Percentiles rank a stretch among this genome's conserved stretches.
Evolutionary conservation across 78 protist genomes (phyloP).

Genomic region (Dictyostelium brefeldianum): DNA sequence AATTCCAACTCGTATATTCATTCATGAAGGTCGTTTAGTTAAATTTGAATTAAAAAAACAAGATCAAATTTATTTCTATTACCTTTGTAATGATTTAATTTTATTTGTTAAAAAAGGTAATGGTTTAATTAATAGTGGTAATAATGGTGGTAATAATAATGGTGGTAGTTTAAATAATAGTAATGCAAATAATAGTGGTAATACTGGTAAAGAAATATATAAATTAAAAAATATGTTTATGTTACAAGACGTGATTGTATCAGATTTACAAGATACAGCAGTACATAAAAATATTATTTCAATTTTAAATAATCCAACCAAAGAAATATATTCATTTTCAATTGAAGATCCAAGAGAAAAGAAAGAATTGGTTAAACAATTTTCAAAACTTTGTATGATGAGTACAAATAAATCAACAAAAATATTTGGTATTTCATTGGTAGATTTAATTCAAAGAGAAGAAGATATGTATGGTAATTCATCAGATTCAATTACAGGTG

Average conservation of each 20-base stretch:
- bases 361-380: slow-evolving; percentile 42
- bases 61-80: slow-evolving; percentile 62
- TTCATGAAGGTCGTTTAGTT: slow-evolving; percentile 69
- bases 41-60: slow-evolving; percentile 69
- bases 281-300: slow-evolving; percentile 53
- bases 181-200: background rate
- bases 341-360: slow-evolving; percentile 62
- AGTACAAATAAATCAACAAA: slow-evolving; percentile 40
- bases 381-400: slow-evolving; percentile 42
- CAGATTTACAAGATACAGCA: slow-evolving; percentile 41
- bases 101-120: slow-evolving; percentile 51
- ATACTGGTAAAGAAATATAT: background rate
- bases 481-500: background rate
- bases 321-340: slow-evolving; percentile 31
- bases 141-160: background rate
- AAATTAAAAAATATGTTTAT: slow-evolving; percentile 48
- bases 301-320: slow-evolving; percentile 32
- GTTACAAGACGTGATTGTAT: slow-evolving; percentile 52
- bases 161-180: background rate
- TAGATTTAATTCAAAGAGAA: slow-evolving; percentile 44
- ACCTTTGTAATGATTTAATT: slow-evolving; percentile 69
- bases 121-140: background rate
- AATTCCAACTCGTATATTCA: slow-evolving; percentile 53
- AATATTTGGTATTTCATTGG: slow-evolving; percentile 51
- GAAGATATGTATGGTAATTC: background rate